Evolutionary conservation across 805 yeast genomes (phyloP).

Genomic region (Ogataea polymorpha): DNA sequence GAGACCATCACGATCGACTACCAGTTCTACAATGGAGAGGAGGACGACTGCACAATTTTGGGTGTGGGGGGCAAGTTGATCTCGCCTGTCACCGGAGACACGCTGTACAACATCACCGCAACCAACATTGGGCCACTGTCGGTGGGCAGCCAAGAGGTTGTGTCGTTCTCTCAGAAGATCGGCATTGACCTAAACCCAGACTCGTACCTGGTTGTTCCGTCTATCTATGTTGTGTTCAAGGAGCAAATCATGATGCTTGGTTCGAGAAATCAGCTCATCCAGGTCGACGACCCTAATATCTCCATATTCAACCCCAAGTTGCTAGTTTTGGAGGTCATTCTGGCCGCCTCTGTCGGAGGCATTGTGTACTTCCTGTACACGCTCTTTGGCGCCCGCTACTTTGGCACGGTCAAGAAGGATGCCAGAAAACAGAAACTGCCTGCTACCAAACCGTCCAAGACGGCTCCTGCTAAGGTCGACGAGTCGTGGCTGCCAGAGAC

Average conservation of each 20-base stretch:
- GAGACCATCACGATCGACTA: conserved; percentile 52
- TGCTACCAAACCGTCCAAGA: conserved; percentile 22
- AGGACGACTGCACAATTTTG: conserved; percentile 46
- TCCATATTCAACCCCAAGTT: conserved; percentile 74
- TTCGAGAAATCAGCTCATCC: conserved; percentile 54
- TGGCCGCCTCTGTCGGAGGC: conserved; percentile 47
- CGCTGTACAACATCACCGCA: conserved; percentile 60
- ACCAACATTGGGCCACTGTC: conserved; percentile 59
- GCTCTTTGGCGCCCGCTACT: conserved; percentile 44
- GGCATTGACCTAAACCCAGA: conserved; percentile 56
- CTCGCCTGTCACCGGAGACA: conserved; percentile 50
- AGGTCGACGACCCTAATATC: conserved; percentile 60
- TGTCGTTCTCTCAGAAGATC: conserved; percentile 54
- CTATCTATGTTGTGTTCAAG: conserved; percentile 49
- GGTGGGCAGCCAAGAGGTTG: conserved; percentile 47
- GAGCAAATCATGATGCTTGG: conserved; percentile 52
- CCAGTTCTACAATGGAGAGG: conserved; percentile 52
- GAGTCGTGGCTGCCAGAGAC: conserved; percentile 59
- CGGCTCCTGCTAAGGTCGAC: conserved; percentile 35
- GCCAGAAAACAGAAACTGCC: conserved; percentile 25
- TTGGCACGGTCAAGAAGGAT: conserved; percentile 37
- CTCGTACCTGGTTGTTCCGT: conserved; percentile 58
- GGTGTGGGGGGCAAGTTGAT: conserved; percentile 70
- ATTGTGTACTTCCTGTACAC: conserved; percentile 47
- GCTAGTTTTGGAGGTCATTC: conserved; percentile 55